Evolutionary conservation across 1,284 basidiomycete species (phyloP).

Genomic region (Amylostereum areolatum): DNA sequence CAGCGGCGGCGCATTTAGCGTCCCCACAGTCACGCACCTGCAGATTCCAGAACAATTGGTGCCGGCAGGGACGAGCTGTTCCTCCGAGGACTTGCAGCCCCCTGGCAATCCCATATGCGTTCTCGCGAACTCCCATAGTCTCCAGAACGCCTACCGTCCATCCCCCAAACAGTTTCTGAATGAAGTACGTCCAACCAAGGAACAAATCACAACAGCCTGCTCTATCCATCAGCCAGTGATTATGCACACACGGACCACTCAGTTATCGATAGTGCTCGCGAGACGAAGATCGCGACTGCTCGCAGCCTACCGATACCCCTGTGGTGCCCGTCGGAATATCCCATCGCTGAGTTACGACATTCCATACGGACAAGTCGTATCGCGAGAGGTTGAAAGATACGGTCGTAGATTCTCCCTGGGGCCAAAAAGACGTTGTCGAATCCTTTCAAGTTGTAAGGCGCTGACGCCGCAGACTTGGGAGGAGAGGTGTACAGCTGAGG

Average conservation of each 20-base stretch:
- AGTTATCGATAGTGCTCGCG: constrained; percentile 26
- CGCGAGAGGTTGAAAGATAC: constrained; percentile 56
- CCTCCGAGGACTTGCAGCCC: too few relatives aligned
- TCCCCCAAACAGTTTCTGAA: too few relatives aligned
- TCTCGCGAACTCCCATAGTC: too few relatives aligned
- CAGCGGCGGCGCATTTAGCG: too few relatives aligned
- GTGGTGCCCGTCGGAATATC: constrained; percentile 17
- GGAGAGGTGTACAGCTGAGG: constrained; percentile 63
- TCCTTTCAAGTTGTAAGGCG: constrained; percentile 58
- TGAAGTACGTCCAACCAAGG: too few relatives aligned
- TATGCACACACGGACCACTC: constrained; percentile 1
- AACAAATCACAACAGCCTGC: background rate
- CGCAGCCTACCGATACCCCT: constrained; percentile 22
- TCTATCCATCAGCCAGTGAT: background rate
- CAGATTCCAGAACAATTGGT: too few relatives aligned
- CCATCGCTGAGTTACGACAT: constrained; percentile 22
- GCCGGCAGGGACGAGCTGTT: too few relatives aligned
- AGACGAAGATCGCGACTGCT: constrained; percentile 23
- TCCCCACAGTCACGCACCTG: too few relatives aligned
- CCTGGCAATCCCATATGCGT: too few relatives aligned
- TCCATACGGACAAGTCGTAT: constrained; percentile 42
- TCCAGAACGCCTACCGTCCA: too few relatives aligned
- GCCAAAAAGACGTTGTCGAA: constrained; percentile 53
- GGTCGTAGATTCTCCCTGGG: constrained; percentile 37
- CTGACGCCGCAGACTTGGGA: constrained; percentile 48